Evolutionary conservation across 495 filamentous ascomycete genomes (phyloP).

Genomic region (Penicillium steckii): DNA sequence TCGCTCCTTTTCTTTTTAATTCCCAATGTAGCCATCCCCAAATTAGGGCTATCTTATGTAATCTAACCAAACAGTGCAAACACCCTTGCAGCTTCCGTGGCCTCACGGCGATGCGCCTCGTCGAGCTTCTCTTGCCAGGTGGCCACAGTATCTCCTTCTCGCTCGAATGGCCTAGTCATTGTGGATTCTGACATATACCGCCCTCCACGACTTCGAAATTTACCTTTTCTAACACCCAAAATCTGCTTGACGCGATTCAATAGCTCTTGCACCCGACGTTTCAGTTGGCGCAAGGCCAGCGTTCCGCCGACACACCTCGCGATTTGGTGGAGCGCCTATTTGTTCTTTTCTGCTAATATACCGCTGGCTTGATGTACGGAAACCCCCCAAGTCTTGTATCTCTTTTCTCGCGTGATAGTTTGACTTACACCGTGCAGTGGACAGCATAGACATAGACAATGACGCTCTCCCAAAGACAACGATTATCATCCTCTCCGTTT

Average conservation of each 20-base stretch:
- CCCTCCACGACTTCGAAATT: not conserved
- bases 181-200: slow-evolving; percentile 7
- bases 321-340: slow-evolving; percentile 10
- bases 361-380: slow-evolving; percentile 1
- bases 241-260: slow-evolving; percentile 11
- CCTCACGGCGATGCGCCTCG: slow-evolving; percentile 21
- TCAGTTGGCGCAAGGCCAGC: slow-evolving; percentile 21
- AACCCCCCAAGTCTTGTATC: not conserved
- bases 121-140: slow-evolving; percentile 39
- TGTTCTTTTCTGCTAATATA: slow-evolving; percentile 11
- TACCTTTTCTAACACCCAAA: slow-evolving; percentile 1
- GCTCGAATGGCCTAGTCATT: slow-evolving; percentile 19
- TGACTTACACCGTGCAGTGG: slow-evolving; percentile 18
- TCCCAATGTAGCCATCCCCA: not conserved
- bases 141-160: slow-evolving; percentile 33
- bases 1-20: no score
- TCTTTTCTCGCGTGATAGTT: not conserved
- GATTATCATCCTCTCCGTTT: slow-evolving; percentile 36
- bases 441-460: slow-evolving; percentile 43
- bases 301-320: slow-evolving; percentile 20
- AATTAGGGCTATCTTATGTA: slow-evolving; percentile 16
- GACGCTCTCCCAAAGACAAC: slow-evolving; percentile 49
- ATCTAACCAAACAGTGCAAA: slow-evolving; percentile 24
- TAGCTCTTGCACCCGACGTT: slow-evolving; percentile 10
- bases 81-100: slow-evolving; percentile 24